These are phyloP conservation scores for Termitomyces bulborhizus DNA, from an alignment of 768 basidiomycete species.

Conservation along the genomic window DNA sequence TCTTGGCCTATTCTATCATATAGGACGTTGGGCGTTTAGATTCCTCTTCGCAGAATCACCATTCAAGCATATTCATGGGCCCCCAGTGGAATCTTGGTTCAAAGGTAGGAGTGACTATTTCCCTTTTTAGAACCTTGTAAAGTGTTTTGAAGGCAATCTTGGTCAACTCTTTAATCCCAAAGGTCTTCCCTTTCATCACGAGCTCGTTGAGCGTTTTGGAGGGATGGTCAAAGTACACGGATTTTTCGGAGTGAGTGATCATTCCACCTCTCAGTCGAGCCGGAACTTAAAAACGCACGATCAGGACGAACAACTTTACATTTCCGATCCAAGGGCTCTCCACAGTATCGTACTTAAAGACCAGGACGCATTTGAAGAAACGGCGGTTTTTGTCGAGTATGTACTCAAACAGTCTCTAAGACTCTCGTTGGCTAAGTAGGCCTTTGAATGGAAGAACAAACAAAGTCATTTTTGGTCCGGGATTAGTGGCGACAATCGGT, in stretches of 20 bases:
- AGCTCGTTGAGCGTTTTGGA: slow-evolving; percentile 31
- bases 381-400: slow-evolving; percentile 37
- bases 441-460: slow-evolving; percentile 26
- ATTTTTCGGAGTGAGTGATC: slow-evolving; percentile 35
- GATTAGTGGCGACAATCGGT: slow-evolving; percentile 36
- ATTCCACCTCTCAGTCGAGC: not conserved
- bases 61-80: slow-evolving; percentile 27
- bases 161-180: slow-evolving; percentile 37
- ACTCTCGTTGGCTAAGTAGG: not conserved
- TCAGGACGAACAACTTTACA: slow-evolving; percentile 43
- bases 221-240: slow-evolving; percentile 40
- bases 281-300: not conserved
- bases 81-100: slow-evolving; percentile 26
- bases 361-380: slow-evolving; percentile 42
- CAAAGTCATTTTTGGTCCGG: slow-evolving; percentile 40
- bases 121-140: not conserved
- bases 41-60: slow-evolving; percentile 9
- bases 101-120: slow-evolving; percentile 17
- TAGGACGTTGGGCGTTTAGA: slow-evolving; percentile 8
- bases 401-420: slow-evolving; percentile 7
- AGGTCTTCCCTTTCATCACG: slow-evolving; percentile 34
- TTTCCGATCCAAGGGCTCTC: slow-evolving; percentile 43
- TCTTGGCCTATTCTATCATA: slow-evolving; percentile 2
- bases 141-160: slow-evolving; percentile 27
- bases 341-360: slow-evolving; percentile 44